Evolutionary conservation across 1,284 basidiomycete genomes (phyloP).

Genomic region (Puccinia coronata): DNA sequence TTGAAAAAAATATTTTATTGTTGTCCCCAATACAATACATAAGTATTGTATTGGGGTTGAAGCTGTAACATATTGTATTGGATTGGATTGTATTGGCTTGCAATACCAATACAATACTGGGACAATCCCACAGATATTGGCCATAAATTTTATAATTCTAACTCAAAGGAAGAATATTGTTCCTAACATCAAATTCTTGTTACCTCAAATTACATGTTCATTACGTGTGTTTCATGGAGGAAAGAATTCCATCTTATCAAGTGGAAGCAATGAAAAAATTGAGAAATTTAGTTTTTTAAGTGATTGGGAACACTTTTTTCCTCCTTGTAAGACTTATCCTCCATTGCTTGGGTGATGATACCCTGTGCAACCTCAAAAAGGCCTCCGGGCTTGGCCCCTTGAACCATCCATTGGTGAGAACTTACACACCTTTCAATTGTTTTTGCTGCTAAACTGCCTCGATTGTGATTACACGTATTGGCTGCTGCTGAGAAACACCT

Average conservation of each 20-base stretch:
- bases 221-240: too few relatives aligned
- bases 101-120: not conserved
- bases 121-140: not conserved
- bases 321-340: too few relatives aligned
- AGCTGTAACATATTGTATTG: not conserved
- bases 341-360: not conserved
- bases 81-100: not conserved
- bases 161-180: too few relatives aligned
- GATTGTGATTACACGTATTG: not conserved
- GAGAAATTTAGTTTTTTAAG: too few relatives aligned
- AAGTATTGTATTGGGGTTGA: not conserved
- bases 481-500: slow-evolving; percentile 13
- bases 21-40: not conserved
- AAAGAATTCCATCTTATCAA: too few relatives aligned
- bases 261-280: too few relatives aligned
- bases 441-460: not conserved
- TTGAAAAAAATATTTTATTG: not conserved
- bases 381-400: not conserved
- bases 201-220: too few relatives aligned
- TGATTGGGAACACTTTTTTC: too few relatives aligned
- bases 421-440: slow-evolving; percentile 9
- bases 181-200: too few relatives aligned
- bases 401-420: slow-evolving; percentile 9
- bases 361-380: not conserved
- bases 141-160: not conserved